Conservation (phyloP, 2,329 filamentous ascomycete genomes). For the Pseudofabraea citricarpa region DNA sequence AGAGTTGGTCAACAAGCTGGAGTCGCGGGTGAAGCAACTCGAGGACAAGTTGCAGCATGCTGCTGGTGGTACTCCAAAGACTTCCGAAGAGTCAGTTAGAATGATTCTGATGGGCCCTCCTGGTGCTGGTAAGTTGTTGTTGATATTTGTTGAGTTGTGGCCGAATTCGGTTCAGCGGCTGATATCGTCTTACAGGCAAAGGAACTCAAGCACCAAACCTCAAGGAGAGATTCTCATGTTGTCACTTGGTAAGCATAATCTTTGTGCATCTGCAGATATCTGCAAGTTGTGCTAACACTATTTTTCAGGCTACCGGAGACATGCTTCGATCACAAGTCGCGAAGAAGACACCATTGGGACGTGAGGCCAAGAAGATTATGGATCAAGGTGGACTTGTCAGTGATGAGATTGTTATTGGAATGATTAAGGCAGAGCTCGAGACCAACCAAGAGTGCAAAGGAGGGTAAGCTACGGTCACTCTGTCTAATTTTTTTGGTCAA, state of each 20-base stretch:
- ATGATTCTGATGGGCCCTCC: conserved; percentile 98
- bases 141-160: conserved; percentile 2
- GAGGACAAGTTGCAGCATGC: conserved; percentile 62
- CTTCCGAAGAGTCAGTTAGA: conserved; percentile 65
- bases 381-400: conserved; percentile 95
- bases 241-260: conserved; percentile 72
- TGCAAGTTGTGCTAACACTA: conserved; percentile 13
- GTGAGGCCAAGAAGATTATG: conserved; percentile 99
- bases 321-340: conserved; percentile 98
- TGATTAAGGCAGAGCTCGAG: conserved; percentile 97
- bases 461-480: conserved; percentile 59
- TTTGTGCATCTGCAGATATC: neutral
- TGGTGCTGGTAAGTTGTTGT: conserved; percentile 75
- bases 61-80: conserved; percentile 47
- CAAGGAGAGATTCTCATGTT: conserved; percentile 96
- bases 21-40: conserved; percentile 79
- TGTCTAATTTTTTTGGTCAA: neutral
- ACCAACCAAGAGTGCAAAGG: conserved; percentile 94
- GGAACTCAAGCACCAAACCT: conserved; percentile 97
- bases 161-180: conserved; percentile 12
- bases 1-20: conserved; percentile 76
- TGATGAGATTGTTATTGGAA: conserved; percentile 98
- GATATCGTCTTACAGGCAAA: conserved; percentile 64
- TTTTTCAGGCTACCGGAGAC: conserved; percentile 82
- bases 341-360: conserved; percentile 90